Percentiles rank a stretch among this genome's conserved stretches.
Evolutionary conservation across 2,329 filamentous ascomycete species (phyloP).

Genomic region (Aspergillus pseudoglaucus): DNA sequence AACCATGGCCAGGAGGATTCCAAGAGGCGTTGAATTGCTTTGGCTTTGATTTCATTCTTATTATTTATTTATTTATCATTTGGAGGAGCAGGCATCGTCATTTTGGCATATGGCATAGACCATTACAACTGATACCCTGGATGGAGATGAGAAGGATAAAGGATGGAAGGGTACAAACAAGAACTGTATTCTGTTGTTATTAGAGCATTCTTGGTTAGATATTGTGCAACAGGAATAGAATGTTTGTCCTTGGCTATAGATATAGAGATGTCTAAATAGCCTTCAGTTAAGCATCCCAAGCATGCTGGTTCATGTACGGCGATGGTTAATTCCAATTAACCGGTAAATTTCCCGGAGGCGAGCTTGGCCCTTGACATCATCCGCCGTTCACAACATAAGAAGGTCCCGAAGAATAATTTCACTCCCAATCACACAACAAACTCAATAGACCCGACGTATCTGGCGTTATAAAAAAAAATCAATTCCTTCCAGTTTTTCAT

Average conservation of each 20-base stretch:
- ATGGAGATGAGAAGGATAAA: background rate
- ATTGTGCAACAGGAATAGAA: no score
- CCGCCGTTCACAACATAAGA: background rate
- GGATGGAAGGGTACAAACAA: background rate
- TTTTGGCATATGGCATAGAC: background rate
- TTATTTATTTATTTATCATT: background rate
- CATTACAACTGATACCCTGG: conserved; percentile 3
- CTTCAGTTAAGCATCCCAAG: no score
- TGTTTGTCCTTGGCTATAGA: no score
- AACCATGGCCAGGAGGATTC: conserved; percentile 23
- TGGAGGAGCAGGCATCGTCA: background rate
- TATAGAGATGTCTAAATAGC: no score
- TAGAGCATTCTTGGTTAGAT: no score
- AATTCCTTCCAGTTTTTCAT: background rate
- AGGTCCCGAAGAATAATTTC: background rate
- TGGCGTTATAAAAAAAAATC: background rate
- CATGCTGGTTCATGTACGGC: no score
- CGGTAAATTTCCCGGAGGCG: conserved; percentile 17
- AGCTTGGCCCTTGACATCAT: conserved; percentile 4
- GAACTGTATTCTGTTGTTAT: no score
- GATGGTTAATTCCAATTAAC: conserved; percentile 8
- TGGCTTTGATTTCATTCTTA: background rate
- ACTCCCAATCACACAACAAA: no score
- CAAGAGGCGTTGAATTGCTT: conserved; percentile 17
- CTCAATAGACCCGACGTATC: no score